Evolutionary conservation across 2,329 filamentous ascomycete genomes (phyloP), one percentile per base, ranked within the genome.

Genomic region (Tolypocladium tropicale): DNA sequence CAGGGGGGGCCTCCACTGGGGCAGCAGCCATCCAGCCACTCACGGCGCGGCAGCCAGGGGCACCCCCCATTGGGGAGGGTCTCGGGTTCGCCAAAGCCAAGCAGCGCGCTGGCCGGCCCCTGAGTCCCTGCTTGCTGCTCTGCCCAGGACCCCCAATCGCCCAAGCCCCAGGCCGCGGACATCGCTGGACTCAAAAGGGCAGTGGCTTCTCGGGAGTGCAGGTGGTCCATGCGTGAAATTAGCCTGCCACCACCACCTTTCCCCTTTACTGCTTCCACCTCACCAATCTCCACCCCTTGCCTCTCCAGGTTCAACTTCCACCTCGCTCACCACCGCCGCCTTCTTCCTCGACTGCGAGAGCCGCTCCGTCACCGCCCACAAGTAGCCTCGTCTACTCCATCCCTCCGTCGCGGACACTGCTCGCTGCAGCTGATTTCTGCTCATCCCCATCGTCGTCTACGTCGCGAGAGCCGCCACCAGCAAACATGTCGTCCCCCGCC

Each of bases 401-500:
- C 36, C 14, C 25, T 36, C n/a, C 48, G 12, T 23, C n/a, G 28
- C 48, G 34, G 28, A 52, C 34, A 16, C 46, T 37, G 23, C 25
- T 16, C 37, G 50, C 50, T 53, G 50, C 54, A 53, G 51, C 54
- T 53, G 28, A 14, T n/a, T 23, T 43, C 43, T 11, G 49, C 28
- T 16, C 18, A 10, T 28, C 21, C 52, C 36, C 36, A 11, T 32
- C 46, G 5, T 16, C 21, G 11, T 33, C 46, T 49, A 34, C 51
- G 51, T 25, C 52, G 12, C 49, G 37, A 32, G 50, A 49, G 36
- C 48, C 33, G 37, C 48, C 41, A 39, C 57, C 58, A 41, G 30
- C 57, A 61, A 64, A 60, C 52, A 65, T 65, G 64, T 65, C 63
- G 55, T 63, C 64, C 54, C 56, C 63, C 53, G 59, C 63, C 53